Evolutionary conservation across 148 eudicot genomes (phyloP), one percentile per base, ranked within the genome.

Genomic region (Arctostaphylos glauca): DNA sequence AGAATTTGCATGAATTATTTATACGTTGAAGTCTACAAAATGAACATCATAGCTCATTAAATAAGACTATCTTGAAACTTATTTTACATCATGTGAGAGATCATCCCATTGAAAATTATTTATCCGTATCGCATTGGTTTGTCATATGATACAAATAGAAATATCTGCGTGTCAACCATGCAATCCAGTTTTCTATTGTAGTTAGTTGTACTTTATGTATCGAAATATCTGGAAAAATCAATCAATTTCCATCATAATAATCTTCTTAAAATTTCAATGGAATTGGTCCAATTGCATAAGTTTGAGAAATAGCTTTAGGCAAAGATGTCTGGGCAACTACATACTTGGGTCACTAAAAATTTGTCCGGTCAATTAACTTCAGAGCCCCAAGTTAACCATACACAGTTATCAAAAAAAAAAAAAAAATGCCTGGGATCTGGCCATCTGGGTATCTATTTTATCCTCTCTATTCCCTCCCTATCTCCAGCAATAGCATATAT

Each of bases 261-360:
- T 50, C 53, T 13, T 75, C 43, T 1, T 2, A 75, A 68, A 52
- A 49, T 75, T 52, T 41, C 58, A 21, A 12, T 4, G 56, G 77
- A 75, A 75, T 50, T 23, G 18, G 25, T 66, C 71, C 43, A 1
- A 66, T 66, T 66, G 16, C 43, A 66, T 43, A 10, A 25, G 15
- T 47, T n/a, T 43, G 58, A 50, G 41, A 23, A 49, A n/a, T n/a
- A n/a, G 21, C 78, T 48, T 75, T 5, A 75, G 78, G 21, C 55
- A 52, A 50, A 21, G 78, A 75, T 75, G 78, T 41, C 77, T 25
- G 6, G 78, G 78, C n/a, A n/a, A n/a, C n/a, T n/a, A n/a, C n/a
- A n/a, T n/a, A n/a, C n/a, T n/a, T n/a, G n/a, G n/a, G n/a, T n/a
- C n/a, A n/a, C n/a, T n/a, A n/a, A n/a, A n/a, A n/a, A n/a, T n/a